These are phyloP conservation scores for Theobroma grandiflorum DNA, from an alignment of 441 rosid species.

Conservation along the genomic window DNA sequence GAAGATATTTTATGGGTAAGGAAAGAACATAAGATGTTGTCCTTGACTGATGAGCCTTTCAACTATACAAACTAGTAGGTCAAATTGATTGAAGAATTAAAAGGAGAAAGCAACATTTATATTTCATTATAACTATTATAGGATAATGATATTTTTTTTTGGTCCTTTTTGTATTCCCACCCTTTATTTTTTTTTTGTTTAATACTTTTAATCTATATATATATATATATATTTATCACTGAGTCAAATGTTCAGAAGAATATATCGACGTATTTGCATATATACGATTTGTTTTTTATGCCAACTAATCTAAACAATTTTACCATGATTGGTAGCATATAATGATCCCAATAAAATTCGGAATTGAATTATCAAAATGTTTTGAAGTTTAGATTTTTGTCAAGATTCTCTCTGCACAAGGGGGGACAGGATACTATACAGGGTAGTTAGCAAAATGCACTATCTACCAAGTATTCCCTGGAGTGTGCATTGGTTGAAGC, in stretches of 20 bases:
- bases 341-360: neutral
- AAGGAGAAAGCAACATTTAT: neutral
- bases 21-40: conserved; percentile 4
- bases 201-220: neutral
- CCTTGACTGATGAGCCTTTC: neutral
- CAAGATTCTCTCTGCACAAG: neutral
- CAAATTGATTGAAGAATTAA: neutral
- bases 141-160: neutral
- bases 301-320: neutral
- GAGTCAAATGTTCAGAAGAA: too few relatives aligned
- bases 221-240: too few relatives aligned
- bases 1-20: neutral
- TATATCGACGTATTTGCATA: neutral
- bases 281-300: neutral
- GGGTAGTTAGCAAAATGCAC: neutral
- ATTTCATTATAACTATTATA: too few relatives aligned
- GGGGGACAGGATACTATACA: neutral
- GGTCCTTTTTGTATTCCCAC: neutral
- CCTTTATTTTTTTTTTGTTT: neutral
- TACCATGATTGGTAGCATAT: neutral
- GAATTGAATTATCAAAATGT: too few relatives aligned
- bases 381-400: neutral
- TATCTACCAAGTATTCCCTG: neutral
- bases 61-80: neutral
- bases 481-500: neutral